phyloP scores from a whole-genome alignment of 116 monocot genomes.

The Phalaenopsis hybrid region DNA sequence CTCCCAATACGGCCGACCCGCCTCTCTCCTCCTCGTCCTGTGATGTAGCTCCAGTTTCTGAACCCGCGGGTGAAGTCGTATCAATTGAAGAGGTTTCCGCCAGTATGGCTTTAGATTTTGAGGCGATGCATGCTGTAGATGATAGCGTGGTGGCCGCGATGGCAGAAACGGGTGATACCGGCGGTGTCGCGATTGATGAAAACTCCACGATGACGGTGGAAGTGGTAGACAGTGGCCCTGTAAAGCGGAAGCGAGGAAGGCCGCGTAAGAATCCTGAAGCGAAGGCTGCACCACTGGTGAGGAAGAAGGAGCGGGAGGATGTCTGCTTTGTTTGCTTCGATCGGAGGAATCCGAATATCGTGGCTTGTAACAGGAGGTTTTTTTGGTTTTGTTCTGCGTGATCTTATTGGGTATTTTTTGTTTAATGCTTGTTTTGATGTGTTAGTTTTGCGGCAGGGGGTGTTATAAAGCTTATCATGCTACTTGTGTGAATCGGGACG shows the following conservation, averaged over 20 bases:
- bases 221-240: not conserved
- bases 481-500: slow-evolving; percentile 20
- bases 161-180: not conserved
- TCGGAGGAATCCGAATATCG: slow-evolving; percentile 16
- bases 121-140: not conserved
- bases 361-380: slow-evolving; percentile 21
- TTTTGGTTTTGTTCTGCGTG: not conserved
- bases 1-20: not conserved
- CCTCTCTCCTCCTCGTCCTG: not conserved
- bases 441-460: slow-evolving; percentile 11
- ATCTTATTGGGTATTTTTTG: not conserved
- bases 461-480: slow-evolving; percentile 30
- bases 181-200: not conserved
- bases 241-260: slow-evolving; percentile 25
- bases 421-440: not conserved
- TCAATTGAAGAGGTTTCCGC: not conserved
- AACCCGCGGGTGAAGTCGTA: not conserved
- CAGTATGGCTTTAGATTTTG: not conserved
- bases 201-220: not conserved
- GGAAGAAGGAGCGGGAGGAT: slow-evolving; percentile 17
- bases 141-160: not conserved
- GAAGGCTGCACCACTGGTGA: not conserved
- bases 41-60: not conserved
- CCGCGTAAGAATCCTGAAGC: slow-evolving; percentile 11
- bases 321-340: slow-evolving; percentile 35